phyloP scores from a whole-genome alignment of 1,284 basidiomycete species.

The Irpex sp. region DNA sequence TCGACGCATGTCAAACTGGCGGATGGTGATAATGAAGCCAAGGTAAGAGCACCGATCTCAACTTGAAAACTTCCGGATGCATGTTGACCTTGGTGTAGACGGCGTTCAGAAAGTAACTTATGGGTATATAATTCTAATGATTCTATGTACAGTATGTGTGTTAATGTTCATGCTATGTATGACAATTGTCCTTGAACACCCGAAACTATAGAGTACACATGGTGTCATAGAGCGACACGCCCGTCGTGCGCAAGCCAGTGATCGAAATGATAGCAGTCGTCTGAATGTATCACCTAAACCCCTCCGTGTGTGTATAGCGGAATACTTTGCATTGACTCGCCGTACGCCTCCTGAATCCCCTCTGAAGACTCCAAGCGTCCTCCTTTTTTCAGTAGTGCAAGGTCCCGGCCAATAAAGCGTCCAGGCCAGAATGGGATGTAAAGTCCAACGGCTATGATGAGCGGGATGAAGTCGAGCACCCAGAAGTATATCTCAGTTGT shows the following conservation, averaged over 20 bases:
- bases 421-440: conserved; percentile 62
- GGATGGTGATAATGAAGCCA: no score
- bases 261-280: background rate
- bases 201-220: no score
- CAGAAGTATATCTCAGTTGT: conserved; percentile 58
- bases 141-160: no score
- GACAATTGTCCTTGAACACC: no score
- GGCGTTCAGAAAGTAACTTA: no score
- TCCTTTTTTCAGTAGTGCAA: background rate
- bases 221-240: no score
- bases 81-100: no score
- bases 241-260: background rate
- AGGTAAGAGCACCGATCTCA: no score
- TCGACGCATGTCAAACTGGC: background rate
- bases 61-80: no score
- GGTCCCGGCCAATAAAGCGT: conserved; percentile 39
- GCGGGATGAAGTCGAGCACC: conserved; percentile 61
- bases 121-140: no score
- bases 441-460: conserved; percentile 55
- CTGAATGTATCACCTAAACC: background rate
- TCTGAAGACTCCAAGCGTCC: background rate
- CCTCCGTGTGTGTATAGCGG: background rate
- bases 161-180: no score
- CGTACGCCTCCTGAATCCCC: background rate
- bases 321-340: background rate